Base-by-base conservation (phyloP, 768 basidiomycete genomes). In the Mycena polygramma region DNA sequence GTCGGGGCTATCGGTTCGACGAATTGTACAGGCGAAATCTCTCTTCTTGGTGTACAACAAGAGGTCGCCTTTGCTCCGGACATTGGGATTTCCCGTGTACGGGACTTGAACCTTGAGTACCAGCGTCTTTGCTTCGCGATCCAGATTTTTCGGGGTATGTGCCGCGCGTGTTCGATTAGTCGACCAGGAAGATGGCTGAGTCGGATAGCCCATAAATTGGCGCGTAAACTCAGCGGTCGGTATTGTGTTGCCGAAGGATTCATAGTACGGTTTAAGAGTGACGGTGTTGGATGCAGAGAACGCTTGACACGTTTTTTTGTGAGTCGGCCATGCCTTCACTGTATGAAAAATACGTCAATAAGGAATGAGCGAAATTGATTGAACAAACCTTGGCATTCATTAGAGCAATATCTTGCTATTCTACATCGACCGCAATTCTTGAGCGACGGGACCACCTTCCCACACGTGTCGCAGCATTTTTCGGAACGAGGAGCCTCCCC, bases 31-130 rank as follows among this genome's bases (percentile, higher is more conserved):
- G 7, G 85, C 80, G 45, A 91, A 85, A 63, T 89, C 83, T 11
- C 86, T 80, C 73, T 86, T 89, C 77, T 86, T 86, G 57, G 83
- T 86, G 71, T 89, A 91, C 35, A 90, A 81, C 41, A 84, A 72
- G 24, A 88, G 68, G 63, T 79, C 69, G 4, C 75, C 82, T 20
- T 57, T 57, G 9, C 69, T 62, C 30, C 20, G 66, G 24, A 39
- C 53, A 15, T 19, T 14, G n/a, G 63, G 19, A 35, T 66, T 41
- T 7, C 71, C 66, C 26, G 71, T 68, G 54, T 78, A 78, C 0
- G 88, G 85, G 0, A 87, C 79, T 72, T 91, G 89, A 0, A 89
- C 80, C 77, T 91, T 91, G 79, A 91, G 13, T 14, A 73, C 65
- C 37, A 73, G 15, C 0, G 64, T 61, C 48, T 70, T 70, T 1